Conservation (phyloP, 2,329 filamentous ascomycete species). For the Pyricularia sp. region DNA sequence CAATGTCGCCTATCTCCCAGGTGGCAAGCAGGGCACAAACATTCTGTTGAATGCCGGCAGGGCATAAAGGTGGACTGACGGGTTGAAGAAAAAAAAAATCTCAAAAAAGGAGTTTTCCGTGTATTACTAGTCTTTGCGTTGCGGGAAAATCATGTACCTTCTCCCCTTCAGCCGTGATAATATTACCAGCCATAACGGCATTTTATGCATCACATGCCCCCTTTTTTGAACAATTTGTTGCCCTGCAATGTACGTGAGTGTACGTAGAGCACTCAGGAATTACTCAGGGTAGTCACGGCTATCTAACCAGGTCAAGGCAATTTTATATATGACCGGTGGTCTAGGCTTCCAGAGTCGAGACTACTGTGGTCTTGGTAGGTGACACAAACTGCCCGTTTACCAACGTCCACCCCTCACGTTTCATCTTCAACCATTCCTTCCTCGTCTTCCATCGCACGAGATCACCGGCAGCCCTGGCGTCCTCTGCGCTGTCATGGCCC, state of each 20-base stretch:
- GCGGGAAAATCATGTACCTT: slow-evolving; percentile 4
- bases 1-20: slow-evolving; percentile 88
- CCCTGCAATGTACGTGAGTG: not conserved
- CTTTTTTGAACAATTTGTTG: not conserved
- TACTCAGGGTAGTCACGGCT: not conserved
- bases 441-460: slow-evolving; percentile 60
- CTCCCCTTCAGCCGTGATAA: slow-evolving; percentile 4
- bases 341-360: not conserved
- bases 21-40: slow-evolving; percentile 53
- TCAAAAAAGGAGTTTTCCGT: slow-evolving; percentile 2
- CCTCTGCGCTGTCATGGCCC: slow-evolving; percentile 88
- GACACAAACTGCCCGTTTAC: slow-evolving; percentile 32
- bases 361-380: slow-evolving; percentile 13
- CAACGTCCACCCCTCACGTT: slow-evolving; percentile 53
- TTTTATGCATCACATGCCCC: not conserved
- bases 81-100: not conserved
- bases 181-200: not conserved
- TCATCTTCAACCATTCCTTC: slow-evolving; percentile 56
- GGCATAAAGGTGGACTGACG: slow-evolving; percentile 16
- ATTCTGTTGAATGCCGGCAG: slow-evolving; percentile 39
- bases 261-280: not conserved
- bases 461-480: slow-evolving; percentile 80
- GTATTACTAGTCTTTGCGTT: slow-evolving; percentile 4
- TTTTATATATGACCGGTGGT: not conserved
- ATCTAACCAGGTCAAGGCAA: not conserved